These are phyloP conservation scores for Alternaria brassicicola DNA, from an alignment of 2,329 filamentous ascomycete species.

Conservation along the genomic window DNA sequence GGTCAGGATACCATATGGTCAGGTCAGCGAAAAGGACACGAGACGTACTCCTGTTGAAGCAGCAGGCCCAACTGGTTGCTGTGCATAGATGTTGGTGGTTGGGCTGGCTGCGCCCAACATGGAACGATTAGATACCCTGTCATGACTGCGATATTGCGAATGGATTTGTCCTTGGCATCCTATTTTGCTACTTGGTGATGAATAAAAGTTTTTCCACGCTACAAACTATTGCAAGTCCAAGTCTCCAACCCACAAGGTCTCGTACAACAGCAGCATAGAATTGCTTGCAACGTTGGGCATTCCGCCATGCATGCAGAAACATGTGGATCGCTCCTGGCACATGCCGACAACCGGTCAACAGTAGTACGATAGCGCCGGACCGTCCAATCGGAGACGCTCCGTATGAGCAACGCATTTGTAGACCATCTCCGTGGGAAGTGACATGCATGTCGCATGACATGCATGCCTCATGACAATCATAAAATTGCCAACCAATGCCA, in stretches of 20 bases:
- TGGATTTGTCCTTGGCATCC: not conserved
- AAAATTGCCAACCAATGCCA: not conserved
- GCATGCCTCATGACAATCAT: too few relatives aligned
- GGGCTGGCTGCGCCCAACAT: not conserved
- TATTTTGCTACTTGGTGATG: too few relatives aligned
- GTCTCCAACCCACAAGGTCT: not conserved
- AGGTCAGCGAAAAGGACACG: constrained; percentile 33
- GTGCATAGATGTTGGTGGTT: constrained; percentile 18
- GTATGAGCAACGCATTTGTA: not conserved
- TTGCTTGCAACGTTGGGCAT: not conserved
- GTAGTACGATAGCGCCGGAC: fast-evolving
- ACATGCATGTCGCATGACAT: not conserved
- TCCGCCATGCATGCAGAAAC: not conserved
- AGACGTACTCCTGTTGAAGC: constrained; percentile 27
- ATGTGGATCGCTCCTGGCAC: not conserved
- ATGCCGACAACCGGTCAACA: not conserved
- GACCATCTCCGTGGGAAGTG: not conserved
- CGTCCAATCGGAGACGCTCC: not conserved
- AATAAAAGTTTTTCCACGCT: not conserved
- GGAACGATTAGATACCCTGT: constrained; percentile 9
- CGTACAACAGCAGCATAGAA: not conserved
- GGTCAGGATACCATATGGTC: constrained; percentile 35
- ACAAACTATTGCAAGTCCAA: not conserved
- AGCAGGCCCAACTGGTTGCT: constrained; percentile 40
- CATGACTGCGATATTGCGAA: constrained; percentile 5